Base-by-base conservation (phyloP, 2,329 filamentous ascomycete species). In the Ophiostoma himal-ulmi region DNA sequence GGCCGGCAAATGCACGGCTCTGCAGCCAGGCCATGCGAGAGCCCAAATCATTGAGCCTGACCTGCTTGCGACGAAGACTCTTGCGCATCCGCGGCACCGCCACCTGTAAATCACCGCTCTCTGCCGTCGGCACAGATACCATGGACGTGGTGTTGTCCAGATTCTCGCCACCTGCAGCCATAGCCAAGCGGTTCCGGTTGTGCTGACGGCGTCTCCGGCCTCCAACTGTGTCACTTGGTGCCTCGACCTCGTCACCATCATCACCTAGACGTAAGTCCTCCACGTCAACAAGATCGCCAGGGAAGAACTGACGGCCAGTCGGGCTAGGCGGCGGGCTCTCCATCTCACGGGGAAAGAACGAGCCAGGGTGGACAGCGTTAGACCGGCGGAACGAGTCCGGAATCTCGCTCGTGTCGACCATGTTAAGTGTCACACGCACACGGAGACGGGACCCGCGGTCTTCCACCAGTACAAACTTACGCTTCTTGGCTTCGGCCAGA, bases 21-120 rank as follows among this genome's bases (percentile, higher is more conserved):
- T 98, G 94, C 70, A 94, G 89, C 94, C 95, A 99, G 67, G 92
- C 94, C 91, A 99, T 96, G 66, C 94, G 88, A 79, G 96, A 96
- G 2, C 93, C 94, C 65, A 98, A 82, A 77, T 98, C 94, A 77
- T 98, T 98, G 73, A 98, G 82, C 67, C 92, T 88, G n/a, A 95
- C 89, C 78, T 98, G 94, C 81, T 92, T 95, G 68, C 85, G 86
- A 68, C 93, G 88, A 74, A 88, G 86, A 64, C 83, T 82, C 77
- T 87, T 89, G 68, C 88, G 88, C 79, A 93, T 89, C 71, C 88
- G 85, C 36, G 94, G 93, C 57, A 96, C 89, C 1, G 88, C 86
- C 52, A 96, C 84, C 76, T 93, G 89, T 26, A 85, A 85, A 72
- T 94, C 90, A 44, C 82, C 68, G 68, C 69, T 39, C 67, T 94